These are phyloP conservation scores for Pseudocercospora vitis DNA, from an alignment of 2,329 filamentous ascomycete species.

Conservation along the genomic window DNA sequence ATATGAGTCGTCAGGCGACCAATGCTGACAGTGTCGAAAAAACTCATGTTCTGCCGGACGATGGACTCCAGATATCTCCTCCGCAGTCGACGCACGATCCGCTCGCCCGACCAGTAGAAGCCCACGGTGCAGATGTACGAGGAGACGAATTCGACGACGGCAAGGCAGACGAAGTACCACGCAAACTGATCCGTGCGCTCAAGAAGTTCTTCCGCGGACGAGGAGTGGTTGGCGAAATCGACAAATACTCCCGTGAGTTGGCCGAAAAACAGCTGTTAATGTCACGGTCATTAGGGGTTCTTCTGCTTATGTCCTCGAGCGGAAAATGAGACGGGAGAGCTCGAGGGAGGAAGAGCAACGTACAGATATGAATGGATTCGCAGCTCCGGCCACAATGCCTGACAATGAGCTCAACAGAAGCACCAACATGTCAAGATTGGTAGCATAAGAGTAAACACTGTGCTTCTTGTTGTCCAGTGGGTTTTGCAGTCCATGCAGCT, in stretches of 20 bases:
- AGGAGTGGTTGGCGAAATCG: not conserved
- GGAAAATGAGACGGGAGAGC: too few relatives aligned
- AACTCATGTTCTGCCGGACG: conserved; percentile 84
- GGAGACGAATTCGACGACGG: conserved; percentile 74
- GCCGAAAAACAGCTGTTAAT: not conserved
- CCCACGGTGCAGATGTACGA: conserved; percentile 80
- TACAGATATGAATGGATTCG: not conserved
- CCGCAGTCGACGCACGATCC: conserved; percentile 55
- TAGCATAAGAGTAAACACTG: not conserved
- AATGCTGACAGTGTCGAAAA: conserved; percentile 87
- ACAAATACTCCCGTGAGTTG: not conserved
- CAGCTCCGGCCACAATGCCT: not conserved
- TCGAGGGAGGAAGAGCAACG: not conserved
- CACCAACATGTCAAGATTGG: not conserved
- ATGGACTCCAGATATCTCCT: conserved; percentile 81
- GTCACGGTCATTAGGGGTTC: not conserved
- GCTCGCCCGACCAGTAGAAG: conserved; percentile 69
- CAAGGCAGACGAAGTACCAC: conserved; percentile 83
- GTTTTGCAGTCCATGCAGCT: not conserved
- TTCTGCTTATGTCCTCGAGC: too few relatives aligned
- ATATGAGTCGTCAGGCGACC: conserved; percentile 94
- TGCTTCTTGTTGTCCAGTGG: not conserved
- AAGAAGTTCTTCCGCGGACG: not conserved
- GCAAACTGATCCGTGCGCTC: conserved; percentile 52
- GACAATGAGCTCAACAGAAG: not conserved